phyloP scores from a whole-genome alignment of 106 monocot genomes.

The Vanilla planifolia region DNA sequence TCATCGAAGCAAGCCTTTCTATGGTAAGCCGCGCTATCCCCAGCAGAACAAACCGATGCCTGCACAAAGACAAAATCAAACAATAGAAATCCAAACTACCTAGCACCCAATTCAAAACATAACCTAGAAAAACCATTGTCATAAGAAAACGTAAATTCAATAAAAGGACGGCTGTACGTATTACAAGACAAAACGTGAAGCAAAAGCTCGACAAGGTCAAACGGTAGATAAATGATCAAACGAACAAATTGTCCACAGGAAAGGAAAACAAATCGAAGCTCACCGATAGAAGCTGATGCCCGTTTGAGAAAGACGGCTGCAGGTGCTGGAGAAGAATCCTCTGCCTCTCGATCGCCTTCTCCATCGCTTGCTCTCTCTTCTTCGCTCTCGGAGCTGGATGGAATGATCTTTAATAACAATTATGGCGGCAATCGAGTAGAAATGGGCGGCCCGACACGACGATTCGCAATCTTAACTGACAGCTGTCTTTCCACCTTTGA shows the following conservation, averaged over 20 bases:
- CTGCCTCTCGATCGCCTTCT: constrained; percentile 62
- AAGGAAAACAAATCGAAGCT: not conserved
- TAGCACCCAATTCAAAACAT: no score
- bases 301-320: constrained; percentile 10
- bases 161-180: not conserved
- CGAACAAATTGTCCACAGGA: not conserved
- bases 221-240: not conserved
- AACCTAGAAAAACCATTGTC: no score
- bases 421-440: no score
- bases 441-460: no score
- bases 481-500: no score
- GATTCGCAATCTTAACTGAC: no score
- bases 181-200: not conserved
- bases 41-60: constrained; percentile 45
- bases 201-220: not conserved
- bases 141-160: not conserved
- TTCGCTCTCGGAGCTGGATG: not conserved
- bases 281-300: constrained; percentile 11
- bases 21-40: constrained; percentile 43
- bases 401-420: no score
- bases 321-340: constrained; percentile 56
- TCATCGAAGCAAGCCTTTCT: constrained; percentile 38
- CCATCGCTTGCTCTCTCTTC: constrained; percentile 25
- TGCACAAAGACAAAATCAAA: not conserved
- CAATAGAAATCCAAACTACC: not conserved